Evolutionary conservation across 2,329 filamentous ascomycete genomes (phyloP), one percentile per base, ranked within the genome.

Genomic region (Claviceps maximensis): DNA sequence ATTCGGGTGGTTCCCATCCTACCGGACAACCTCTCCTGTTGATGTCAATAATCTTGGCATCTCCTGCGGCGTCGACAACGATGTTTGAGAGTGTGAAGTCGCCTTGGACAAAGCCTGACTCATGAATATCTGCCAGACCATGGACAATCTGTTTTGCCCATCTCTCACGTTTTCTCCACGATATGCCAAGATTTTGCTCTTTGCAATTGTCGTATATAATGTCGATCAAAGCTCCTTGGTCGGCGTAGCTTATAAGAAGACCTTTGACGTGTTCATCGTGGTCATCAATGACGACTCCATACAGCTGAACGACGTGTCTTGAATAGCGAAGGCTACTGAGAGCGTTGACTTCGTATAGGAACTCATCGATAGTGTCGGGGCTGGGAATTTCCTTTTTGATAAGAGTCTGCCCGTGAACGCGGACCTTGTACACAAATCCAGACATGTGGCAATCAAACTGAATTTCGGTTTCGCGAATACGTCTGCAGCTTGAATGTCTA

Each of bases 351-450:
- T 98, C 93, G 67, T 98, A 98, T 2, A 97, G 74, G 63, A 98
- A 98, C 66, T 97, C 93, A 57, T 97, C 91, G 21, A 97, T 84
- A 0, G 88, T 93, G 62, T 97, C 91, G 2, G 90, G 91, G 1
- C 91, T 90, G 0, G 93, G 93, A 17, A 98, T 97, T 64, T 98
- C 93, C 67, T 98, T 98, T 69, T 97, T 97, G 69, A 98, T 95
- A 61, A 89, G 84, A 1, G 81, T 72, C 54, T 77, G 72, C 10
- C 79, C 82, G 54, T 79, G 74, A 38, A 89, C 79, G 15, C 73
- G 77, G 53, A 98, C 89, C 66, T 94, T 95, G 75, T 97, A 98
- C 19, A 97, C 93, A 65, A 97, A 98, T 1, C 93, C 93, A 23
- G 91, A 97, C 66, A 97, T 81, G 71, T 98, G 93, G 1, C 88